Evolutionary conservation across 306 rosid genomes (phyloP).

Genomic region (Castanea sativa): DNA sequence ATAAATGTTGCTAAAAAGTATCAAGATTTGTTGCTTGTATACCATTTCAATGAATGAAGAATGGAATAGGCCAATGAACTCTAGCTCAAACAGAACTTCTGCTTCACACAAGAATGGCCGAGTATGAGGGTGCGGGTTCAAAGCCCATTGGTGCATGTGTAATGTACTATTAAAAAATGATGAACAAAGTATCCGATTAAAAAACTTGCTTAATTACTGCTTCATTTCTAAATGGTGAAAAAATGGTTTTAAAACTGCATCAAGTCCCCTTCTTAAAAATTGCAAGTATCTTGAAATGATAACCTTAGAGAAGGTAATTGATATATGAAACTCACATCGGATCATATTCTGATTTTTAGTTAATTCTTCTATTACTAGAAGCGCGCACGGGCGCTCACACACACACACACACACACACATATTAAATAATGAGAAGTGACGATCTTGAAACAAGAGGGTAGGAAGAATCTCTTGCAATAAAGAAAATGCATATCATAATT

Average conservation of each 20-base stretch:
- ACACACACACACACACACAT: fast-evolving
- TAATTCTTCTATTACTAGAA: background rate
- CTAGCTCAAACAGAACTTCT: no score
- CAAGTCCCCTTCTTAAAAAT: background rate
- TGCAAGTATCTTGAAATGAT: background rate
- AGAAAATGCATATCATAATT: background rate
- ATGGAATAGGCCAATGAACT: background rate
- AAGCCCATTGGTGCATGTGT: background rate
- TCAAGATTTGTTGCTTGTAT: background rate
- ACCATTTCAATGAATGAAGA: background rate
- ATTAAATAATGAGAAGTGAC: background rate
- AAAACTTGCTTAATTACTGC: background rate
- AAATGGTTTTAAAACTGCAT: background rate
- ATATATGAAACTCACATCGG: background rate
- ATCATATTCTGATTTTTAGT: background rate
- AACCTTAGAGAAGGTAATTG: background rate
- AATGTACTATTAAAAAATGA: background rate
- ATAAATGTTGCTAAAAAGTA: background rate
- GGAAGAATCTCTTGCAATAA: background rate
- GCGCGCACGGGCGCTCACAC: fast-evolving
- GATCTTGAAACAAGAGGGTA: background rate
- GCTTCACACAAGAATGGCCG: no score
- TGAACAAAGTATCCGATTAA: background rate
- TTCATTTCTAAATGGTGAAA: background rate
- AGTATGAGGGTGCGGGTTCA: no score